Evolutionary conservation across 202 grass and related monocot species (phyloP).

Genomic region (Setaria viridis): DNA sequence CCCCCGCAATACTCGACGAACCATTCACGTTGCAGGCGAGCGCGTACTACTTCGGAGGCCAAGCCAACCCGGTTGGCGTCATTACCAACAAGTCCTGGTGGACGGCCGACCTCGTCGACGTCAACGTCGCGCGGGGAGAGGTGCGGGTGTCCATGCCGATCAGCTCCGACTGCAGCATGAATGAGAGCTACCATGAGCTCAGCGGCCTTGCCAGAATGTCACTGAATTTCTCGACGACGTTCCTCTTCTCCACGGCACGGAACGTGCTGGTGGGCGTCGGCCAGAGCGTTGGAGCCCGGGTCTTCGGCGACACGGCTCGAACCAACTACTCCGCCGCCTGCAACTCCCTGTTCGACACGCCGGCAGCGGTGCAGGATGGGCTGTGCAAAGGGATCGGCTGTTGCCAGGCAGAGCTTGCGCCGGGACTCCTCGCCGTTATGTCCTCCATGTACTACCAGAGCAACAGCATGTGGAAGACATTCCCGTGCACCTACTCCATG

Average conservation of each 20-base stretch:
- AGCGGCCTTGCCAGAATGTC: no score
- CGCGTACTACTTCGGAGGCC: neutral
- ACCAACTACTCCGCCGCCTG: neutral
- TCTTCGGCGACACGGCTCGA: no score
- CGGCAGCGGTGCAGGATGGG: neutral
- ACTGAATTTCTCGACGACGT: neutral
- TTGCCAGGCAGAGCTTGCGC: neutral
- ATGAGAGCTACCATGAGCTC: neutral
- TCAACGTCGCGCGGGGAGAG: neutral
- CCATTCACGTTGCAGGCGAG: neutral
- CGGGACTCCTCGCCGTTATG: neutral
- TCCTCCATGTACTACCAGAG: no score
- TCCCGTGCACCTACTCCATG: constrained; percentile 29
- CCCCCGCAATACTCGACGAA: neutral
- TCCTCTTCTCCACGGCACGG: neutral
- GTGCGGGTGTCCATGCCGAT: neutral
- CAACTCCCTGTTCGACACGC: neutral
- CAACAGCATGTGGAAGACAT: neutral
- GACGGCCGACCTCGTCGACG: neutral
- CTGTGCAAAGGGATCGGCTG: neutral
- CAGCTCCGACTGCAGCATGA: neutral
- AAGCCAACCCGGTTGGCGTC: neutral
- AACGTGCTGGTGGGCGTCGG: constrained; percentile 15
- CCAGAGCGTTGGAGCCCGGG: neutral
- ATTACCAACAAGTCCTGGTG: neutral